Base-by-base conservation (phyloP, 805 yeast genomes). In the Ogataea pilisensis region DNA sequence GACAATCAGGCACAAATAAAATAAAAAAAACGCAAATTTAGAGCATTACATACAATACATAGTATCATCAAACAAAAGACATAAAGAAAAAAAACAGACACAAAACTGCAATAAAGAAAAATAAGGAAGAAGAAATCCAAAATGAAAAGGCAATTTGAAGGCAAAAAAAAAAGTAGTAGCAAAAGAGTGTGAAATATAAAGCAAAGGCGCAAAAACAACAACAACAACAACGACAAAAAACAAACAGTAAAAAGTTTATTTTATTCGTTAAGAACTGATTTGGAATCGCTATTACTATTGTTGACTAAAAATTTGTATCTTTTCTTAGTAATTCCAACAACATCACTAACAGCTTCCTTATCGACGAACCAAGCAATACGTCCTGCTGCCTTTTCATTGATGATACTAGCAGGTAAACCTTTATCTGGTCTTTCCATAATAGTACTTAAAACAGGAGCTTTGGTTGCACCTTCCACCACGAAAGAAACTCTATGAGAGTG, bases 341-440 rank as follows among this genome's bases (percentile, higher is more conserved):
- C 85, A 57, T 88, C 96, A 35, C 79, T 76, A 54, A 87, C 76
- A 2, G 96, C 96, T 51, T 82, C 96, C 54, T 88, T 86, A 61
- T 91, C 99, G 27, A 91, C 97, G 69, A 91, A 91, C 99, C 99
- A 91, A 7, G 90, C 78, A 5, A 91, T 96, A 64, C 85, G 83
- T 13, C 97, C 97, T 1, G 95, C 96, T n/a, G 96, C 95, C 24
- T 86, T 85, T 64, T 89, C 97, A 59, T 90, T 90, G 41, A 91
- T 96, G 43, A 91, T 83, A 45, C 93, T 81, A 46, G 93, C 85
- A 28, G 99, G 99, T 44, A 91, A 73, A 1, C 96, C 96, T 69
- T 89, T 89, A 60, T 93, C 98, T 3, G 97, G 97, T 58, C 96
- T 78, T 67, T 91, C 98, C 88, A 91, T 85, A 42, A 91, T 90